Evolutionary conservation across 2,329 filamentous ascomycete genomes (phyloP), one percentile per base, ranked within the genome.

Genomic region (Chaetomiaceae sp.): DNA sequence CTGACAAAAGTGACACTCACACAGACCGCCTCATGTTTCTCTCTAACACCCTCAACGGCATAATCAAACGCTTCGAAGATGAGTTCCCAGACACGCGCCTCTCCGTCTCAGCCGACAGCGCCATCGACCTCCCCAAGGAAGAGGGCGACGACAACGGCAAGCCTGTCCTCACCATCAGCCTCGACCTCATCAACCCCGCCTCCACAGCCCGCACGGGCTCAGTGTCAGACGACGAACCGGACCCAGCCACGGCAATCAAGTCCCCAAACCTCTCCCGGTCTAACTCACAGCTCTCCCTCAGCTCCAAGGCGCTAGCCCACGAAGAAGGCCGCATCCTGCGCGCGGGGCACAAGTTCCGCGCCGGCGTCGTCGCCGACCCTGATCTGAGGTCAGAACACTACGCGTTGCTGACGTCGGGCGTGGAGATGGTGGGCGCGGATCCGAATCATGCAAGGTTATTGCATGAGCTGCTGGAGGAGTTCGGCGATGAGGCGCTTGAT

Each of bases 41-140:
- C 27, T 90, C 96, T 64, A 78, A 87, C 56, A 97, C 94, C 0
- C 77, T 99, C 9, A 80, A 90, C 64, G 86, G 87, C 60, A 96
- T 97, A 73, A 97, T 97, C 65, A 85, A 89, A 66, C 87, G 94
- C 25, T 99, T 97, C 66, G 94, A 97, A 68, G 88, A 95, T 66
- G 92, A 97, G 69, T 97, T 90, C 64, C 94, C 94, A 0, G 92
- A 97, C 66, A 95, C 89, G 0, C 84, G 89, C 32, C 75, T 74
- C 51, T 62, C 63, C 9, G 11, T 63, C 3, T 18, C 45, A 5
- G 11, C 16, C 59, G 65, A 68, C 45, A 63, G 66, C 32, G 64
- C 64, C 18, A 56, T 64, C 4, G 66, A 65, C 1, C 53, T 62
- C 10, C 32, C 42, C 11, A 45, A 53, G 20, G 10, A 21, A 8